These are phyloP conservation scores for Tolypocladium tundrense DNA, from an alignment of 2,329 filamentous ascomycete genomes.

Conservation along the genomic window DNA sequence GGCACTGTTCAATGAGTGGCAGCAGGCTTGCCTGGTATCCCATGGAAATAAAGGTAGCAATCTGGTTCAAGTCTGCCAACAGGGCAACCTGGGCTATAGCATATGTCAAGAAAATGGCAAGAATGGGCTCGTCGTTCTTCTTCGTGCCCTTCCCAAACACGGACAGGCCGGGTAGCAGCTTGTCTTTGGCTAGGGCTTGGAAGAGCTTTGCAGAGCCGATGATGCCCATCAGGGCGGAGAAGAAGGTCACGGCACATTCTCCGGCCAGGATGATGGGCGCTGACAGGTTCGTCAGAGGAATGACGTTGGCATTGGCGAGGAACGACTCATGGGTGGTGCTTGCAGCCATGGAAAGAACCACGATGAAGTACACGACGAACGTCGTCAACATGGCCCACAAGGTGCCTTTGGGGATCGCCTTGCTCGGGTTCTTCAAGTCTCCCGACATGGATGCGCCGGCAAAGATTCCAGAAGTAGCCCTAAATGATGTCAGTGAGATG, in stretches of 20 bases:
- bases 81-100: constrained; percentile 67
- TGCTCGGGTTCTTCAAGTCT: constrained; percentile 72
- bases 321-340: constrained; percentile 67
- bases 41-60: constrained; percentile 85
- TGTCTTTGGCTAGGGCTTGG: constrained; percentile 72
- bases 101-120: constrained; percentile 69
- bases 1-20: constrained; percentile 5
- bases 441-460: constrained; percentile 84
- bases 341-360: constrained; percentile 68
- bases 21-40: constrained; percentile 55
- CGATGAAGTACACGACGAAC: constrained; percentile 63
- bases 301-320: constrained; percentile 65
- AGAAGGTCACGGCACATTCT: constrained; percentile 73
- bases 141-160: constrained; percentile 66
- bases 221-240: constrained; percentile 79
- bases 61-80: constrained; percentile 76
- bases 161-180: constrained; percentile 63
- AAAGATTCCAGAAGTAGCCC: constrained; percentile 46
- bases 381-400: constrained; percentile 68
- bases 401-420: constrained; percentile 76
- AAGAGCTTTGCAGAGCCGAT: constrained; percentile 78
- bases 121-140: constrained; percentile 62
- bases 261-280: constrained; percentile 64
- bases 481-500: constrained; percentile 7
- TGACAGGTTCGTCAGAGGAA: constrained; percentile 73